Base-by-base conservation (phyloP, 2,329 filamentous ascomycete genomes). In the Fusarium sp. region DNA sequence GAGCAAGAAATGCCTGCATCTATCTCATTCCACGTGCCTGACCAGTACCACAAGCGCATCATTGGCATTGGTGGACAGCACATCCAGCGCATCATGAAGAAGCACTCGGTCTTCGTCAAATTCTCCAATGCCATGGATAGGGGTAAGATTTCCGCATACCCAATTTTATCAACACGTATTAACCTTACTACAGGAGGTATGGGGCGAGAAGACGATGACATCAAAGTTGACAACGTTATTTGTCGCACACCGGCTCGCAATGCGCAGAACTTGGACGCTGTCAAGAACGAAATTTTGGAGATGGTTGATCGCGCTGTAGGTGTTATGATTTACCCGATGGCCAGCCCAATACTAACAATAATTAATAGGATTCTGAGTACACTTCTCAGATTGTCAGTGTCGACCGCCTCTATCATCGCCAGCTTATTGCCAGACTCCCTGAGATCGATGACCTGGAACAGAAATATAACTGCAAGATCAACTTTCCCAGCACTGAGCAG, bases 21-120 rank as follows among this genome's bases (percentile, higher is more conserved):
- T 11, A 98, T 99, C 76, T 98, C 96, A 1, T 99, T 99, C 85
- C 96, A 99, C 75, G 96, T 99, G 26, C 96, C 96, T 5, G 96
- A 99, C 74, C 96, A 98, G 79, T 99, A 99, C 77, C 96, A 99
- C 81, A 99, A 99, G 83, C 94, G 96, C 47, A 99, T 99, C 75
- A 99, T 99, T 67, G 96, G 96, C 51, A 98, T 99, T 73, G 96
- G 96, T 63, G 96, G 96, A 11, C 95, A 98, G 77, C 96, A 99
- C 76, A 99, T 99, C 71, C 96, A 99, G 79, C 93, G 95, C 55
- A 98, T 99, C 82, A 99, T 99, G 96, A 98, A 99, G 84, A 98
- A 98, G 81, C 97, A 99, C 80, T 98, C 96, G 0, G 96, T 99
- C 71, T 99, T 99, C 74, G 96, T 99, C 82, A 99, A 99, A 78